Base-by-base conservation (phyloP, 2,329 filamentous ascomycete species). In the Salinomyces thailandicus region DNA sequence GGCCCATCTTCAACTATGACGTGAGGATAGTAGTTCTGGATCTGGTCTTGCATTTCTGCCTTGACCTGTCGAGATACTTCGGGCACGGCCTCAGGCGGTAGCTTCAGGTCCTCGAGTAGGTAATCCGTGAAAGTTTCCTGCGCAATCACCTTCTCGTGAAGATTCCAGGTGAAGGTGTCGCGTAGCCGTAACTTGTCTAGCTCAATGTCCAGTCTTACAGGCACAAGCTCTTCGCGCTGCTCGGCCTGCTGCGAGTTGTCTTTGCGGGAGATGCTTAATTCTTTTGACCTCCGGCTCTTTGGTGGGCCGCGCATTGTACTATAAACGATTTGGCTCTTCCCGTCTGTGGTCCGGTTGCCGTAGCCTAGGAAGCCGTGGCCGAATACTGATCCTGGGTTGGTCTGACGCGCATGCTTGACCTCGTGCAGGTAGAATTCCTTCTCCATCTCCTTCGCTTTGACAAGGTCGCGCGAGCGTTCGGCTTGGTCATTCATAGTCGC, bases 161-260 rank as follows among this genome's bases (percentile, higher is more conserved):
- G 71, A 60, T 98, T 98, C 87, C 89, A 98, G 3, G 91, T 96
- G 50, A 98, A 95, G 1, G 91, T 96, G 61, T 98, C 91, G 58
- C 91, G 82, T 42, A 98, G 71, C 62, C 91, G 91, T 51, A 96
- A 76, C 65, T 93, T 94, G 48, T 96, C 89, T 73, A 84, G 83
- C 54, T 98, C 91, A 33, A 96, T 84, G 52, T 98, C 91, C 37
- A 98, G 65, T 32, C 91, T 77, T 47, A 98, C 74, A 2, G 91
- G 91, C 1, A 96, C 84, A 36, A 98, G 67, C 55, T 95, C 85
- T 59, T 98, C 91, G 36, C 85, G 72, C 55, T 89, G 82, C 50
- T 96, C 89, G 16, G 85, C 85, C 64, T 96, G 91, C 48, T 79
- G 75, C 44, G 77, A 73, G 66, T 87, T 73, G 47, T 94, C 85